A percentile compares a stretch with the other conserved stretches of the same genome.
These are phyloP conservation scores for Notholithocarpus densiflorus DNA, from an alignment of 306 rosid genomes.

Conservation along the genomic window DNA sequence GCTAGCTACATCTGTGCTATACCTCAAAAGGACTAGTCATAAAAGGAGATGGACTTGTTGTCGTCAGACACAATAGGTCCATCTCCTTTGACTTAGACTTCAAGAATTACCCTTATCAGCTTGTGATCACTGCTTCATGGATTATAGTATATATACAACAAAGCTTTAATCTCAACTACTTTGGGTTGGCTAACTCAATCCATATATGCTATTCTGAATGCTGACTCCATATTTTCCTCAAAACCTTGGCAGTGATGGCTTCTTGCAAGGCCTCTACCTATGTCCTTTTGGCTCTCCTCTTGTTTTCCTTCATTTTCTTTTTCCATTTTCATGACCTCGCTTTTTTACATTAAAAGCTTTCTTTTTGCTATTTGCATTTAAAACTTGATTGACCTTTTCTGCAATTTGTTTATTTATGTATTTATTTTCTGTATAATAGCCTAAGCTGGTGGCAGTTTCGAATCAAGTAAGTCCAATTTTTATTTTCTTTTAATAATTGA, in stretches of 20 bases:
- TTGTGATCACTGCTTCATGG: too few species aligned
- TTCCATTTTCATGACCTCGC: neutral
- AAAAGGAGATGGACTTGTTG: too few species aligned
- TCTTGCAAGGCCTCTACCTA: neutral
- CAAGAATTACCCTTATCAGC: too few species aligned
- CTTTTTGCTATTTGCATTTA: neutral
- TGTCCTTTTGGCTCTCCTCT: neutral
- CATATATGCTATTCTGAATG: neutral
- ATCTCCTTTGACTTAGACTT: too few species aligned
- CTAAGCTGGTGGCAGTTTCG: constrained; percentile 75
- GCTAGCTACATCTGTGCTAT: too few species aligned
- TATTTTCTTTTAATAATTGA: neutral
- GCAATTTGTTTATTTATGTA: neutral
- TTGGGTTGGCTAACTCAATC: neutral
- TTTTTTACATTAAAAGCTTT: neutral
- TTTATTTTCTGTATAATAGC: constrained; percentile 45
- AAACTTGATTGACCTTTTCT: neutral
- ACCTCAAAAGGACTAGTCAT: too few species aligned
- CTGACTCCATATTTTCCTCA: neutral
- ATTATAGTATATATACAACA: neutral
- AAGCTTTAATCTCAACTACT: neutral
- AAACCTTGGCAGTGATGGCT: neutral
- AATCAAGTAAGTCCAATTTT: constrained; percentile 57
- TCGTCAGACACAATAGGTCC: too few species aligned
- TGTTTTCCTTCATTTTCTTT: neutral